Evolutionary conservation across 2,329 filamentous ascomycete species (phyloP).

Genomic region (Xylariaceae sp.): DNA sequence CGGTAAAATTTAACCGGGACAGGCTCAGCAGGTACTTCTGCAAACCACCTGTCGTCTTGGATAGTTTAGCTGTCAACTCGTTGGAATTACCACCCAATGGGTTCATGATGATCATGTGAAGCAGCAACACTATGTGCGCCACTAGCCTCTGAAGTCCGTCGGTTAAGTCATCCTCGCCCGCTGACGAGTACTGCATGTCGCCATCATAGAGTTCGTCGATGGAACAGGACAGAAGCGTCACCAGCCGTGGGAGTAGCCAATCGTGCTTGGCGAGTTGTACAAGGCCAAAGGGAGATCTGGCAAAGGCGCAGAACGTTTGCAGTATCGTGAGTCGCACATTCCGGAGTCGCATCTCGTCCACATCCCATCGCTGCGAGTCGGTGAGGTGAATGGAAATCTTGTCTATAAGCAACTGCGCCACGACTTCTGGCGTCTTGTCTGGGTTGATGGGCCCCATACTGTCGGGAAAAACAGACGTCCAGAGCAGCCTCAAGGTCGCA

Average conservation of each 20-base stretch:
- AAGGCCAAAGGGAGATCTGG: slow-evolving; percentile 66
- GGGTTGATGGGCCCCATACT: slow-evolving; percentile 71
- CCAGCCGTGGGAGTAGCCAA: slow-evolving; percentile 74
- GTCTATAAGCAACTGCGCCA: slow-evolving; percentile 61
- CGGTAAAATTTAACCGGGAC: slow-evolving; percentile 82
- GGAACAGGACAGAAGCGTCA: slow-evolving; percentile 67
- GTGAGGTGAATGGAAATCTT: slow-evolving; percentile 68
- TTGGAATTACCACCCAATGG: slow-evolving; percentile 52
- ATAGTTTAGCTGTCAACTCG: slow-evolving; percentile 75
- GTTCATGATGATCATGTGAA: slow-evolving; percentile 61
- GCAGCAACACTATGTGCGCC: slow-evolving; percentile 54
- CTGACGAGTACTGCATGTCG: slow-evolving; percentile 48
- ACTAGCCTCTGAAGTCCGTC: slow-evolving; percentile 54
- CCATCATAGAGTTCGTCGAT: slow-evolving; percentile 77
- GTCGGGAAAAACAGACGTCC: slow-evolving; percentile 67
- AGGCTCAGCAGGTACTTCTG: slow-evolving; percentile 85
- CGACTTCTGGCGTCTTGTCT: slow-evolving; percentile 50
- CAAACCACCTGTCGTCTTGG: slow-evolving; percentile 71
- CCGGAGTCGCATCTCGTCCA: slow-evolving; percentile 49
- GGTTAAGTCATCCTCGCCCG: slow-evolving; percentile 27
- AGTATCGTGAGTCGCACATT: slow-evolving; percentile 55
- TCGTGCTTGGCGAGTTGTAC: slow-evolving; percentile 71
- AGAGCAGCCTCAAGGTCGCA: slow-evolving; percentile 69
- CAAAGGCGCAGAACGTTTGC: slow-evolving; percentile 65
- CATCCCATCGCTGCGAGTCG: slow-evolving; percentile 58